These are phyloP conservation scores for Xylariaceae sp. DNA, from an alignment of 2,329 filamentous ascomycete genomes.

Conservation along the genomic window DNA sequence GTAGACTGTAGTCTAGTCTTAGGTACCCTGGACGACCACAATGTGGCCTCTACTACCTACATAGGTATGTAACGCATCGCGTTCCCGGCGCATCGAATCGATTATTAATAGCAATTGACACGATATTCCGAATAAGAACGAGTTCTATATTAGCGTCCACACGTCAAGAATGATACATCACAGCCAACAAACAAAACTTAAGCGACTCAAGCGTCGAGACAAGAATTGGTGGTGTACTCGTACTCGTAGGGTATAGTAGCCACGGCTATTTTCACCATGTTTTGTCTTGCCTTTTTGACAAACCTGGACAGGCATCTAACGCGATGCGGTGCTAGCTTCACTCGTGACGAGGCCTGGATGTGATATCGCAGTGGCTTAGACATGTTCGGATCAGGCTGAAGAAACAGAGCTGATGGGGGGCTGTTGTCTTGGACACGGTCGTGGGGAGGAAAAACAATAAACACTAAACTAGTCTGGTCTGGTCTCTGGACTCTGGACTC, in stretches of 20 bases:
- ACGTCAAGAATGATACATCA: neutral
- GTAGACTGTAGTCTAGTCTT: too few relatives aligned
- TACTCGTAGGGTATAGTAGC: neutral
- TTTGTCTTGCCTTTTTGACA: neutral
- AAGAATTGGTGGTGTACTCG: neutral
- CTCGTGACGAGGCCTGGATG: neutral
- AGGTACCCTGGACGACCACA: neutral
- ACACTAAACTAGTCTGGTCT: neutral
- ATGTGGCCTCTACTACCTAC: neutral
- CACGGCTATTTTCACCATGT: neutral
- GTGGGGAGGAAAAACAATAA: neutral
- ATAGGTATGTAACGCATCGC: neutral
- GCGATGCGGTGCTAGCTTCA: neutral
- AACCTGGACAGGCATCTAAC: neutral
- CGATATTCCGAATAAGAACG: neutral
- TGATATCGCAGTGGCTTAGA: neutral
- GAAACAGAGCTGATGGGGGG: too few relatives aligned
- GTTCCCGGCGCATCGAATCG: neutral
- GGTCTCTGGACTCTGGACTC: too few relatives aligned
- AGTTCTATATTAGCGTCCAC: neutral
- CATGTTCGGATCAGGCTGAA: neutral
- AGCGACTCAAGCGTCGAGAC: neutral
- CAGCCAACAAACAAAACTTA: neutral
- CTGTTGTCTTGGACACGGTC: neutral
- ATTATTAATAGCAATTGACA: neutral